Conservation (phyloP, 1,284 basidiomycete species). For the Violaceomyces palustris region DNA sequence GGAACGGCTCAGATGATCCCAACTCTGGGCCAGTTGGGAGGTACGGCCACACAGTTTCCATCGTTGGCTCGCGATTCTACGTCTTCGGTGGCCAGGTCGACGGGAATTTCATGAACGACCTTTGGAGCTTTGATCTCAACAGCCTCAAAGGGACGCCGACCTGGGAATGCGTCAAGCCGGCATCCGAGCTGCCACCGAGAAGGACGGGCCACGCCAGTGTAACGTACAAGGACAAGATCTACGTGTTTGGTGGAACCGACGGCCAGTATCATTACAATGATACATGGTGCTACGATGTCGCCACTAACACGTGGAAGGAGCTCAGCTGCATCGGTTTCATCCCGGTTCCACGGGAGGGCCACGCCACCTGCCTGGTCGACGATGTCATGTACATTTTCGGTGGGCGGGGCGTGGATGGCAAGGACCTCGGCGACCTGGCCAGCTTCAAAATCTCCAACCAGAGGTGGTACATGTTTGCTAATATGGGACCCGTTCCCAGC, state of each 20-base stretch:
- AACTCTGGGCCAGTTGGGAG: constrained; percentile 69
- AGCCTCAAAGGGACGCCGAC: constrained; percentile 49
- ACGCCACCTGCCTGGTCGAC: constrained; percentile 91
- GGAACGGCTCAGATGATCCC: constrained; percentile 25
- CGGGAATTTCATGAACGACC: constrained; percentile 76
- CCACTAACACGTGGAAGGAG: constrained; percentile 80
- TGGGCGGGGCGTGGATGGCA: constrained; percentile 91
- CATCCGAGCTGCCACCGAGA: constrained; percentile 67
- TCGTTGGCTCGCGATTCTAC: constrained; percentile 86
- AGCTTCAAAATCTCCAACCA: constrained; percentile 83
- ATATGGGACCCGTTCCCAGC: constrained; percentile 90
- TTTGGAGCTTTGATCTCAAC: constrained; percentile 89
- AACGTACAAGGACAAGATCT: constrained; percentile 74
- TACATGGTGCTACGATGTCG: constrained; percentile 91
- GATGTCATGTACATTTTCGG: constrained; percentile 98
- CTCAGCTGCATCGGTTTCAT: constrained; percentile 96
- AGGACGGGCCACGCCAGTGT: constrained; percentile 91
- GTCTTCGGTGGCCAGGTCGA: constrained; percentile 97
- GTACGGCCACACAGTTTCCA: constrained; percentile 91
- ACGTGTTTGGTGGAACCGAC: constrained; percentile 93
- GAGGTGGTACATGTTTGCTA: constrained; percentile 98
- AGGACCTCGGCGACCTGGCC: constrained; percentile 87
- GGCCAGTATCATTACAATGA: constrained; percentile 99
- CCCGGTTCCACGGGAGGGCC: constrained; percentile 91
- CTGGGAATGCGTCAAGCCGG: constrained; percentile 71